Percentiles rank a stretch among this genome's conserved stretches.
Evolutionary conservation across 108 stramenopile species (phyloP).

Genomic region (Skeletonema marinoi): DNA sequence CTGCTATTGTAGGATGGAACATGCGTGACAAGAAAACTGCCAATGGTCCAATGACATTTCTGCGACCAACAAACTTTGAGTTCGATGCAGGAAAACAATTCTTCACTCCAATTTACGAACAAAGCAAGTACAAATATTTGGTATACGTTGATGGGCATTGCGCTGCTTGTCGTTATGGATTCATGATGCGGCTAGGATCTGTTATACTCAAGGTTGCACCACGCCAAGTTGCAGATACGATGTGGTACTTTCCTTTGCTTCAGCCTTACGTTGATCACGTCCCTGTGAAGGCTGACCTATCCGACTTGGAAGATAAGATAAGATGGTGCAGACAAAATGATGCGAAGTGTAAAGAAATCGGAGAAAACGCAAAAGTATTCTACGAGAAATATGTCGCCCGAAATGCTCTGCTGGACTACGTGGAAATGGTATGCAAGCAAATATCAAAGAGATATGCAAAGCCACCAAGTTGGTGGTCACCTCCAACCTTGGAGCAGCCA

Average conservation of each 20-base stretch:
- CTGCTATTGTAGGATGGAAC: constrained; percentile 98
- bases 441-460: constrained; percentile 83
- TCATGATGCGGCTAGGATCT: constrained; percentile 98
- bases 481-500: constrained; percentile 47
- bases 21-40: constrained; percentile 95
- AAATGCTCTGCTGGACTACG: constrained; percentile 91
- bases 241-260: constrained; percentile 99
- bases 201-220: constrained; percentile 97
- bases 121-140: constrained; percentile 96
- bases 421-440: constrained; percentile 83
- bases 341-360: constrained; percentile 92
- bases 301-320: constrained; percentile 96
- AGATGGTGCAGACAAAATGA: constrained; percentile 97
- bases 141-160: constrained; percentile 99
- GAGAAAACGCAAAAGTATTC: constrained; percentile 73
- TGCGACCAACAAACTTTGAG: constrained; percentile 75
- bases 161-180: constrained; percentile 99
- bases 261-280: constrained; percentile 97
- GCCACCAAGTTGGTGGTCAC: constrained; percentile 75
- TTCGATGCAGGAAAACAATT: constrained; percentile 93
- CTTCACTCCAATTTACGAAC: constrained; percentile 99
- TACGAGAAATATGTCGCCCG: constrained; percentile 84
- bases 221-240: constrained; percentile 92
- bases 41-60: constrained; percentile 88
- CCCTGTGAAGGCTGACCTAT: constrained; percentile 94